A percentile compares a stretch with the other conserved stretches of the same genome.
Conservation (phyloP, 129 eudicot genomes). For the Rutidosis leptorrhynchoides region DNA sequence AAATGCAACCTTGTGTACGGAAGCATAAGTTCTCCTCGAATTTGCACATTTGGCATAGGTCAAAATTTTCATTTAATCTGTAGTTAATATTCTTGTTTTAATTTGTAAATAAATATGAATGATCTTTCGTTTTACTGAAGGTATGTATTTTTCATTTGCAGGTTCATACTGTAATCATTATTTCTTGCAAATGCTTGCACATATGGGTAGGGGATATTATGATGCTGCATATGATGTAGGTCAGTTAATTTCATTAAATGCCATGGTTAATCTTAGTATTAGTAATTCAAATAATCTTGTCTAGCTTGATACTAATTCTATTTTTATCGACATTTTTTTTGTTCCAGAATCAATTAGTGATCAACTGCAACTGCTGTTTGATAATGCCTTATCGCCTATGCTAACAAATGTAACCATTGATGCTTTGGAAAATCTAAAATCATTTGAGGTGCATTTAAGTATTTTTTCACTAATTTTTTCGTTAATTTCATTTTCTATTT, state of each 20-base stretch:
- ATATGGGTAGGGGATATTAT: constrained; percentile 74
- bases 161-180: constrained; percentile 89
- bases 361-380: constrained; percentile 48
- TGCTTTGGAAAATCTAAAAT: constrained; percentile 46
- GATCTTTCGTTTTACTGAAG: neutral
- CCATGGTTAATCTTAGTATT: neutral
- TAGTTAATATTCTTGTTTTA: neutral
- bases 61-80: neutral
- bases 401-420: constrained; percentile 65
- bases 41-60: constrained; percentile 91
- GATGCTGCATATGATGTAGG: constrained; percentile 80
- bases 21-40: constrained; percentile 49
- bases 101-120: neutral
- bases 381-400: constrained; percentile 49
- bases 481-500: neutral
- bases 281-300: neutral
- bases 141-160: constrained; percentile 20
- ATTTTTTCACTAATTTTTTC: neutral
- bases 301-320: neutral
- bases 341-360: constrained; percentile 47
- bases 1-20: constrained; percentile 33
- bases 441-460: constrained; percentile 54
- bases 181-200: constrained; percentile 82
- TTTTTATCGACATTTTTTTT: constrained; percentile 9
- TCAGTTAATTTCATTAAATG: constrained; percentile 27